Evolutionary conservation across 345 rosid genomes (phyloP), one percentile per base, ranked within the genome.

Genomic region (Passiflora organensis): DNA sequence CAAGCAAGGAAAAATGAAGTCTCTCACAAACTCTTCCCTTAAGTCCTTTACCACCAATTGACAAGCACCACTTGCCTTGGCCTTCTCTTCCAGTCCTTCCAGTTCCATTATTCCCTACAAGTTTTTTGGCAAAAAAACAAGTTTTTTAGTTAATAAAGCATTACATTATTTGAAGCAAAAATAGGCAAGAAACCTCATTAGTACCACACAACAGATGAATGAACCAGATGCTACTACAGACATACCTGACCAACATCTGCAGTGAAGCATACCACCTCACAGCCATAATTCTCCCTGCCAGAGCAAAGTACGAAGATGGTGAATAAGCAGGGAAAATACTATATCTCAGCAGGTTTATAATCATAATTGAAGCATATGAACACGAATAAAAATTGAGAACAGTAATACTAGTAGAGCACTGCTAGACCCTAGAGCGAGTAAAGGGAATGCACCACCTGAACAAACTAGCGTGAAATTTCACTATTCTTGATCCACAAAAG

Each of bases 211-310:
- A 32, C 36, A 2, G 18, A 14, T 51, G 24, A 10, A 53, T 28
- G 11, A 18, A 46, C n/a, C 21, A 28, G 6, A 34, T 21, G 51
- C 38, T 50, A 24, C 12, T 37, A 18, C 14, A 57, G 41, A 53
- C 72, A 59, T 82, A 89, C 99, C 78, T 93, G 99, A 50, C 97
- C 99, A 76, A 93, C 99, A 64, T 93, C 97, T 0, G 95, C 97
- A 6, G 99, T 93, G 76, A 93, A 93, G 80, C 99, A 93, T 58
- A 93, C 99, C 74, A 93, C 99, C 75, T 93, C 97, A 58, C 97
- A 93, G n/a, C 94, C 94, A 70, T 93, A 93, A 54, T 86, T 93
- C 76, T 89, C 96, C 76, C 96, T 93, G 70, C 20, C 68, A 55
- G 34, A 48, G 21, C 10, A 43, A 42, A 51, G 10, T 28, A 50